These are phyloP conservation scores for Aspergillus sojae DNA, from an alignment of 2,329 filamentous ascomycete genomes.

Conservation along the genomic window DNA sequence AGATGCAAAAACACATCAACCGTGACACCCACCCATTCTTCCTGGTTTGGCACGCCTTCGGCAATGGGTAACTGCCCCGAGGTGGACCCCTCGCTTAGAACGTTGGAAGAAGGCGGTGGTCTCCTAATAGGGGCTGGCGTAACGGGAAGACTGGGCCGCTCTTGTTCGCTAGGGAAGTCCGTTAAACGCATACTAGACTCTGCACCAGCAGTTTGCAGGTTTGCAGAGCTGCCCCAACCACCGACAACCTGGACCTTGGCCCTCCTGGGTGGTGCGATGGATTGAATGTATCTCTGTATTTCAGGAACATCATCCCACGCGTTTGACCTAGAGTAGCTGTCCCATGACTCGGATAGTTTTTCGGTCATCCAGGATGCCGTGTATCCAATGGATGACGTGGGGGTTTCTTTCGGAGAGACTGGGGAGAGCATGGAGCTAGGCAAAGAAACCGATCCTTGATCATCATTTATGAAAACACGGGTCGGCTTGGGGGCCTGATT, in stretches of 20 bases:
- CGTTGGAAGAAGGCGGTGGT: conserved; percentile 48
- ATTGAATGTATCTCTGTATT: conserved; percentile 84
- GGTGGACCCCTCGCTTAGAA: conserved; percentile 47
- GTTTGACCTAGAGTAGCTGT: conserved; percentile 73
- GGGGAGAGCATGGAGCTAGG: conserved; percentile 7
- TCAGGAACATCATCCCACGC: conserved; percentile 92
- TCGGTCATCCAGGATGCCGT: conserved; percentile 17
- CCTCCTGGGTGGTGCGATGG: conserved; percentile 66
- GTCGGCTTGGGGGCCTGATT: conserved; percentile 62
- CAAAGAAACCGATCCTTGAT: conserved; percentile 13
- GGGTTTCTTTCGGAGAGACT: conserved; percentile 16
- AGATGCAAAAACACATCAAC: conserved; percentile 48
- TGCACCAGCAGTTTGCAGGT: not conserved
- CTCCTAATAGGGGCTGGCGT: conserved; percentile 80
- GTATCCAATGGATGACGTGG: conserved; percentile 18
- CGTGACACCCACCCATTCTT: conserved; percentile 86
- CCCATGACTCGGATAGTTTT: conserved; percentile 63
- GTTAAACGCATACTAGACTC: conserved; percentile 68
- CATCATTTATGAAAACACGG: conserved; percentile 47
- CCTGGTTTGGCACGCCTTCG: conserved; percentile 81
- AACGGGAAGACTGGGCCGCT: conserved; percentile 85
- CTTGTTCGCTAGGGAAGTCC: conserved; percentile 80
- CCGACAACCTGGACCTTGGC: conserved; percentile 49
- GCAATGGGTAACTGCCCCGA: conserved; percentile 66
- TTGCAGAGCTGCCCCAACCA: conserved; percentile 15